Evolutionary conservation across 1,284 basidiomycete species (phyloP).

Genomic region (Thecaphora thlaspeos): DNA sequence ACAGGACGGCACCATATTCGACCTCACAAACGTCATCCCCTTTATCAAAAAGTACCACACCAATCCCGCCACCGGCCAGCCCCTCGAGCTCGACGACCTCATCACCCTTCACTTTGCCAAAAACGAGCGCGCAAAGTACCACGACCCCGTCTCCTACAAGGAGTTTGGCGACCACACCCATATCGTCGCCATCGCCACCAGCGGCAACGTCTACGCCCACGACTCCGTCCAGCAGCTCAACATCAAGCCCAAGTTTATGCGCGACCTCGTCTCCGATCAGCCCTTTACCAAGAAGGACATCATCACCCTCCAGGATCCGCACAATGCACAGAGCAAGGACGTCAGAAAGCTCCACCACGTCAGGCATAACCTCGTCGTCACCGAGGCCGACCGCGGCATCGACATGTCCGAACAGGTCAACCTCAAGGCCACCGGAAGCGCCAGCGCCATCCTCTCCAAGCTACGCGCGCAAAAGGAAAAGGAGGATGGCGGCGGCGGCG

Average conservation of each 20-base stretch:
- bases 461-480: conserved; percentile 19
- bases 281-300: conserved; percentile 83
- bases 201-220: conserved; percentile 82
- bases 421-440: conserved; percentile 50
- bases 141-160: conserved; percentile 61
- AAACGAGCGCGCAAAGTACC: conserved; percentile 45
- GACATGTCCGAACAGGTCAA: conserved; percentile 53
- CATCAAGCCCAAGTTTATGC: conserved; percentile 70
- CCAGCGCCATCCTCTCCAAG: conserved; percentile 38
- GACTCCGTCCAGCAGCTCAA: conserved; percentile 69
- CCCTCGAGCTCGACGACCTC: conserved; percentile 74
- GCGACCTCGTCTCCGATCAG: conserved; percentile 77
- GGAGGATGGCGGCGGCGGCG: not conserved
- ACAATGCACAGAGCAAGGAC: conserved; percentile 49
- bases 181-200: conserved; percentile 58
- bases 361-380: conserved; percentile 46
- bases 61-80: conserved; percentile 89
- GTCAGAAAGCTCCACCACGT: conserved; percentile 45
- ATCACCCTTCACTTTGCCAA: conserved; percentile 82
- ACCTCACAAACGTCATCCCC: conserved; percentile 73
- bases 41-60: conserved; percentile 69
- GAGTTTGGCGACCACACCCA: conserved; percentile 63
- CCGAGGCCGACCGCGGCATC: conserved; percentile 40
- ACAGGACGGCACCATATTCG: conserved; percentile 61
- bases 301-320: conserved; percentile 70